Conservation (phyloP, 108 stramenopile genomes). For the Cyclotella choctawhatcheeana region DNA sequence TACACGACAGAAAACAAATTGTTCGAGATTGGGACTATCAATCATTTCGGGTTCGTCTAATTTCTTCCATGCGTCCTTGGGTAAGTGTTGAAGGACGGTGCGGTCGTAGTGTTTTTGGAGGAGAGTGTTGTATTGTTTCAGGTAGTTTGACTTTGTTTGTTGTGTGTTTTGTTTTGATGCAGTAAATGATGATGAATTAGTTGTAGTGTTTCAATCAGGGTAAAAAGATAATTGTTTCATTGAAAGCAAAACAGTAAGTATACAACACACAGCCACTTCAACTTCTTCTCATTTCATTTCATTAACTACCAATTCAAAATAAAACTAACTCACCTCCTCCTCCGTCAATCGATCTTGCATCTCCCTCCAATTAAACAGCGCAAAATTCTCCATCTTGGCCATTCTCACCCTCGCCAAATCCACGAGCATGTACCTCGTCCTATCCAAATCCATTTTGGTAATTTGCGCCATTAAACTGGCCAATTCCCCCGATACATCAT, state of each 20-base stretch:
- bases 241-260: no score
- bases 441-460: slow-evolving; percentile 71
- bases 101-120: slow-evolving; percentile 63
- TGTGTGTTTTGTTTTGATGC: neutral
- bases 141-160: slow-evolving; percentile 35
- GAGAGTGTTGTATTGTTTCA: slow-evolving; percentile 64
- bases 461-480: slow-evolving; percentile 65
- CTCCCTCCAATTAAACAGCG: slow-evolving; percentile 63
- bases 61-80: slow-evolving; percentile 70
- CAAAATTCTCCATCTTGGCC: slow-evolving; percentile 78
- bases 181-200: neutral
- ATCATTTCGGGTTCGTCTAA: slow-evolving; percentile 81
- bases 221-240: no score
- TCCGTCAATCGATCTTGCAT: slow-evolving; percentile 77
- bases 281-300: no score
- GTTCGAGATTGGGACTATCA: slow-evolving; percentile 63
- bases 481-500: slow-evolving; percentile 45
- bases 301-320: no score
- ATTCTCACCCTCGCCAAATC: slow-evolving; percentile 72
- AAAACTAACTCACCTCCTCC: slow-evolving; percentile 50
- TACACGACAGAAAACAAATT: slow-evolving; percentile 68
- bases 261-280: neutral
- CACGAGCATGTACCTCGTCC: slow-evolving; percentile 69
- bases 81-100: slow-evolving; percentile 72
- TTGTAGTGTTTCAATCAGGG: no score